Evolutionary conservation across 2,329 filamentous ascomycete species (phyloP).

Genomic region (Penicillium concentricum): DNA sequence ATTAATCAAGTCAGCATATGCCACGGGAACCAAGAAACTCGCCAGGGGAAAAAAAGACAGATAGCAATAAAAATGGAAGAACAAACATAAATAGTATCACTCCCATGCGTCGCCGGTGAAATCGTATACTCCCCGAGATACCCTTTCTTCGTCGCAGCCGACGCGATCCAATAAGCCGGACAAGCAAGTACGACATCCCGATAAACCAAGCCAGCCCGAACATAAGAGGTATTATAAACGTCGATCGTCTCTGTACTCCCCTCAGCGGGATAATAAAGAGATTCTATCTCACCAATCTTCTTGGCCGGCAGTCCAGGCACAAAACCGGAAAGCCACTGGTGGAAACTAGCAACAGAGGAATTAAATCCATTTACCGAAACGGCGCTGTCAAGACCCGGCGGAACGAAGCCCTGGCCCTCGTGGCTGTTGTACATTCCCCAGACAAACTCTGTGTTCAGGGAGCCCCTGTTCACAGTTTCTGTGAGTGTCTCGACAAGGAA

Average conservation of each 20-base stretch:
- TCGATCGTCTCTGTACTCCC: slow-evolving; percentile 51
- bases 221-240: slow-evolving; percentile 52
- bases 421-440: slow-evolving; percentile 62
- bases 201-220: slow-evolving; percentile 57
- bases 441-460: slow-evolving; percentile 48
- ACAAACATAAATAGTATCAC: slow-evolving; percentile 57
- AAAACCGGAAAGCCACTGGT: slow-evolving; percentile 55
- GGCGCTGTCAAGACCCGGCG: slow-evolving; percentile 46
- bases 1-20: neutral
- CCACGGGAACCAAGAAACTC: neutral
- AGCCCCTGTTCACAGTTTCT: slow-evolving; percentile 37
- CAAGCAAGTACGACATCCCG: slow-evolving; percentile 60
- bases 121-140: slow-evolving; percentile 63
- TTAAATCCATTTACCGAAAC: slow-evolving; percentile 49
- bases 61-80: neutral
- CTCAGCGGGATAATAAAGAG: slow-evolving; percentile 48
- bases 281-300: slow-evolving; percentile 43
- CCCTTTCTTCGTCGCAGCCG: slow-evolving; percentile 44
- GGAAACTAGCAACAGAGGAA: slow-evolving; percentile 50
- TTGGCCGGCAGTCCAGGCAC: slow-evolving; percentile 48
- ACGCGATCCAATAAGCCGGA: slow-evolving; percentile 58
- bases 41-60: too few species aligned
- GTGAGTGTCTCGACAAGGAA: slow-evolving; percentile 54
- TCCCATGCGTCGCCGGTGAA: slow-evolving; percentile 58
- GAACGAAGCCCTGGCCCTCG: slow-evolving; percentile 63